Evolutionary conservation across 805 yeast species (phyloP).

Genomic region (Lipomyces sp.): DNA sequence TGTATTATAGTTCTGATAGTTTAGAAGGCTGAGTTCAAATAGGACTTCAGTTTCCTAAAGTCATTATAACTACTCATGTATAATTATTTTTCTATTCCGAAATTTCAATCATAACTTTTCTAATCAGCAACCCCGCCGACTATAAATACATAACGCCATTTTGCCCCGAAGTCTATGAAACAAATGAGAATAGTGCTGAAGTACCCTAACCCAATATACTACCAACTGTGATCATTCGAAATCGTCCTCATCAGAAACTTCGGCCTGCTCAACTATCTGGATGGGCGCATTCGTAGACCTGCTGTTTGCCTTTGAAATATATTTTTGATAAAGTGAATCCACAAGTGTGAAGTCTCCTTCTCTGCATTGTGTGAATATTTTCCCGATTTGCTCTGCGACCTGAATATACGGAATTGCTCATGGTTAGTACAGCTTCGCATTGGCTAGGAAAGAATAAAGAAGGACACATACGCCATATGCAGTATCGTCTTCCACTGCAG

Average conservation of each 20-base stretch:
- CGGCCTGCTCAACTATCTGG: slow-evolving; percentile 45
- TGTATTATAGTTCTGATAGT: background rate
- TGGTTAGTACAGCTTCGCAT: too few relatives aligned
- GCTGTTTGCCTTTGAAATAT: slow-evolving; percentile 50
- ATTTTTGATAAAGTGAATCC: slow-evolving; percentile 57
- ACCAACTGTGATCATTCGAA: too few relatives aligned
- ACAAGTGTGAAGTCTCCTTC: slow-evolving; percentile 52
- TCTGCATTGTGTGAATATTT: slow-evolving; percentile 62
- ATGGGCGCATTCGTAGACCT: slow-evolving; percentile 37
- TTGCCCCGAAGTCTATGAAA: too few relatives aligned
- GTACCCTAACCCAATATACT: too few relatives aligned
- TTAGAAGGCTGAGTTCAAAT: background rate
- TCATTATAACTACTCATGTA: too few relatives aligned
- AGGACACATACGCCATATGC: slow-evolving; percentile 47
- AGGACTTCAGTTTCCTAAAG: too few relatives aligned
- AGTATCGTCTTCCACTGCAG: slow-evolving; percentile 82
- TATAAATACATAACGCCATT: too few relatives aligned
- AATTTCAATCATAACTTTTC: too few relatives aligned
- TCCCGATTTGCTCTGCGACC: slow-evolving; percentile 64
- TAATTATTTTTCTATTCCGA: too few relatives aligned
- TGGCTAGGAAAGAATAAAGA: background rate
- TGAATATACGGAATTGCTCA: too few relatives aligned
- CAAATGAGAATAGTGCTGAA: too few relatives aligned
- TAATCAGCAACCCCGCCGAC: too few relatives aligned
- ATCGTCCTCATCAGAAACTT: slow-evolving; percentile 52